phyloP scores from a whole-genome alignment of 441 rosid genomes.

The Hura crepitans region DNA sequence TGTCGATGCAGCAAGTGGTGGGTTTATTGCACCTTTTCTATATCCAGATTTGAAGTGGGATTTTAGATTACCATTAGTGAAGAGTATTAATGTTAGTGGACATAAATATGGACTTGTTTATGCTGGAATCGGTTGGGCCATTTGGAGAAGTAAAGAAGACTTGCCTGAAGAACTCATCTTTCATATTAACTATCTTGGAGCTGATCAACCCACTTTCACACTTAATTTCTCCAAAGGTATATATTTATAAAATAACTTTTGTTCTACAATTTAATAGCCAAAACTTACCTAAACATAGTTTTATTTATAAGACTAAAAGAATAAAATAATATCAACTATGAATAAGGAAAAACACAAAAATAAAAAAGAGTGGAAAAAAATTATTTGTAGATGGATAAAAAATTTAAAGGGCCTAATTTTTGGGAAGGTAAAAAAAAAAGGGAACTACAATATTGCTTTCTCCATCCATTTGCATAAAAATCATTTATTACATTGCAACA shows the following conservation, averaged over 20 bases:
- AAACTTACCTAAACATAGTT: no score
- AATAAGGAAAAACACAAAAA: no score
- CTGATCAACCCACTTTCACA: constrained; percentile 93
- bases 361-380: no score
- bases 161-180: constrained; percentile 90
- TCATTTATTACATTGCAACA: no score
- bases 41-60: constrained; percentile 88
- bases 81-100: constrained; percentile 86
- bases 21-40: constrained; percentile 79
- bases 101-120: constrained; percentile 90
- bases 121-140: constrained; percentile 85
- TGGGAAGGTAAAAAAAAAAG: no score
- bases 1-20: constrained; percentile 91
- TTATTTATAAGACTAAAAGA: no score
- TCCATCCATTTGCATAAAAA: no score
- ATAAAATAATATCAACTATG: no score
- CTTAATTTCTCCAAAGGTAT: constrained; percentile 90
- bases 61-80: constrained; percentile 69
- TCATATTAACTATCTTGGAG: constrained; percentile 86
- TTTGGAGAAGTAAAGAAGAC: constrained; percentile 84
- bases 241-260: neutral
- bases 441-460: no score
- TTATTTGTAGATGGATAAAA: no score
- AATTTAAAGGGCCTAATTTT: no score
- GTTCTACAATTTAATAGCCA: neutral